Conservation (phyloP, 1,284 basidiomycete genomes). For the Cryptococcus sp. region DNA sequence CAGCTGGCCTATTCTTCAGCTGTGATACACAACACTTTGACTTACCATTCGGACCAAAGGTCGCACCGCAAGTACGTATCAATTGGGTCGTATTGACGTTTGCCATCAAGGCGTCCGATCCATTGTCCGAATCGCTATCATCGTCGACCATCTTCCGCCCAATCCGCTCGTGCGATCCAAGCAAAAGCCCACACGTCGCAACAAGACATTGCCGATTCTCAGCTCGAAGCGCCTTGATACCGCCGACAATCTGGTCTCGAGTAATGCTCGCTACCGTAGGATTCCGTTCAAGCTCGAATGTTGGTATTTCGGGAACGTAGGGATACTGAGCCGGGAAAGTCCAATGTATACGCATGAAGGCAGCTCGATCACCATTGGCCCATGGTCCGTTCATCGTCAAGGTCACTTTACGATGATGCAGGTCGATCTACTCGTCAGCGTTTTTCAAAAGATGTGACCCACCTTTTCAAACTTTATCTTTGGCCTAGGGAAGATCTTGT, state of each 20-base stretch:
- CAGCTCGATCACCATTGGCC: constrained; percentile 61
- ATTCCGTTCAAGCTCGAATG: constrained; percentile 74
- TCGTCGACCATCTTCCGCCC: constrained; percentile 32
- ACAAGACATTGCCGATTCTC: constrained; percentile 71
- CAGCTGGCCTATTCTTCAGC: constrained; percentile 59
- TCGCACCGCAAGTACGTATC: constrained; percentile 40
- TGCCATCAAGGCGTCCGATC: constrained; percentile 30
- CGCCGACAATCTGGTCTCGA: constrained; percentile 67
- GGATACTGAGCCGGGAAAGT: constrained; percentile 83
- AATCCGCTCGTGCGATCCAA: constrained; percentile 52
- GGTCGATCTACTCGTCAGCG: constrained; percentile 60
- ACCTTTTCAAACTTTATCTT: constrained; percentile 84
- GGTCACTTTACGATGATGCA: constrained; percentile 73
- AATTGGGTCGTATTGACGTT: constrained; percentile 36
- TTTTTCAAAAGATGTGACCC: constrained; percentile 7
- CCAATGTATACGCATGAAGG: constrained; percentile 75
- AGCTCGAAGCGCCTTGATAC: constrained; percentile 65
- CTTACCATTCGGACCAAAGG: constrained; percentile 78
- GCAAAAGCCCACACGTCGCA: constrained; percentile 68
- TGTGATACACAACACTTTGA: neutral
- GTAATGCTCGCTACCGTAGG: constrained; percentile 70
- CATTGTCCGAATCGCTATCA: constrained; percentile 43
- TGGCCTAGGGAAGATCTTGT: constrained; percentile 59
- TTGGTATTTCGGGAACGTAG: constrained; percentile 60
- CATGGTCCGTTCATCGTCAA: constrained; percentile 84